These are phyloP conservation scores for Alternaria novae-zelandiae DNA, from an alignment of 2,329 filamentous ascomycete species.

Conservation along the genomic window DNA sequence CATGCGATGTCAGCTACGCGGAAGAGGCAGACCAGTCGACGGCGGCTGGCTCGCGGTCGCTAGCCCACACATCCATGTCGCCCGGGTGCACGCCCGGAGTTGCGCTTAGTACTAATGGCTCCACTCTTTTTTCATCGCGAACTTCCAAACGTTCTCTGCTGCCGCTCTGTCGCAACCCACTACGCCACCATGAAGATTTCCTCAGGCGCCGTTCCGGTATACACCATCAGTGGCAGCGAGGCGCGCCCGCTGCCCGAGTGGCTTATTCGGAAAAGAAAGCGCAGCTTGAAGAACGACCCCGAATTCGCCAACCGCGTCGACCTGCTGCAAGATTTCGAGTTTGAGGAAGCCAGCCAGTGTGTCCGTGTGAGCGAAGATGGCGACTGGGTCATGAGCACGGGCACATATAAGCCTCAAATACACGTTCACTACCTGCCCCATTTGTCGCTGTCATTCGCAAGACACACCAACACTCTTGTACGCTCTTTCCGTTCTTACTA, in stretches of 20 bases:
- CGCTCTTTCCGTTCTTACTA: neutral
- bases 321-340: slow-evolving; percentile 95
- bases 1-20: neutral
- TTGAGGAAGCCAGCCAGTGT: slow-evolving; percentile 92
- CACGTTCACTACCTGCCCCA: slow-evolving; percentile 96
- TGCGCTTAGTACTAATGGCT: neutral
- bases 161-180: slow-evolving; percentile 4
- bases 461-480: slow-evolving; percentile 82
- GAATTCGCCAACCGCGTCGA: slow-evolving; percentile 95
- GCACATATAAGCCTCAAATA: slow-evolving; percentile 69
- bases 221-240: slow-evolving; percentile 91
- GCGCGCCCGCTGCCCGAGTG: slow-evolving; percentile 91
- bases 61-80: neutral
- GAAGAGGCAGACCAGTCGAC: neutral
- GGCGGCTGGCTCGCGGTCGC: neutral
- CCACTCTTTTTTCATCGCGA: slow-evolving; percentile 7
- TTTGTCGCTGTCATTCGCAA: slow-evolving; percentile 88
- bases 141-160: neutral
- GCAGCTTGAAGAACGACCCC: slow-evolving; percentile 84
- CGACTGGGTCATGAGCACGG: slow-evolving; percentile 69
- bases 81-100: neutral
- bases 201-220: slow-evolving; percentile 84
- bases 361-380: slow-evolving; percentile 92
- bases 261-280: slow-evolving; percentile 86
- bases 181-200: slow-evolving; percentile 73